Percentiles rank a stretch among this genome's conserved stretches.
phyloP scores from a whole-genome alignment of 1,284 basidiomycete species.

The Tranzscheliella williamsii region DNA sequence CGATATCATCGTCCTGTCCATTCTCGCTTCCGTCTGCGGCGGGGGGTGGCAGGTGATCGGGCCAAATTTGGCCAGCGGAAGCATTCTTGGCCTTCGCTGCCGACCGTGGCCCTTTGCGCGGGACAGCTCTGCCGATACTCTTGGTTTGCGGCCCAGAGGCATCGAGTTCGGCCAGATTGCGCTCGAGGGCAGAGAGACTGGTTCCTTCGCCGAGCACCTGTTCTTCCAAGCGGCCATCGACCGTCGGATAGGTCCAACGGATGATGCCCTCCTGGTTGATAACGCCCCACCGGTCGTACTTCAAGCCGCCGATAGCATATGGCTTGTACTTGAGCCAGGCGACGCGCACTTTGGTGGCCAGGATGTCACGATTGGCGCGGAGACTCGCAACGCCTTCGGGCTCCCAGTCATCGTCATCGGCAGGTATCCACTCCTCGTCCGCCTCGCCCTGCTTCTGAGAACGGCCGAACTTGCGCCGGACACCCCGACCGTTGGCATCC shows the following conservation, averaged over 20 bases:
- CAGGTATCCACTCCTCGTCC: too few relatives aligned
- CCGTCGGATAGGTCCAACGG: constrained; percentile 41
- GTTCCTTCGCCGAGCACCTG: constrained; percentile 50
- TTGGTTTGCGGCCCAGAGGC: too few relatives aligned
- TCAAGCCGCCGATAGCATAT: constrained; percentile 45
- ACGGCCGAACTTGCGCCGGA: constrained; percentile 16
- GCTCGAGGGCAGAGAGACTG: constrained; percentile 32
- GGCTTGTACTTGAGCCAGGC: constrained; percentile 50
- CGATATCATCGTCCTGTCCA: too few relatives aligned
- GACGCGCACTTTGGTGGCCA: constrained; percentile 52
- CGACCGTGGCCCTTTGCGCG: too few relatives aligned
- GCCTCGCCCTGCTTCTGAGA: constrained; percentile 1
- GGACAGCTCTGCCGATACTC: too few relatives aligned
- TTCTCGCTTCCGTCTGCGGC: too few relatives aligned
- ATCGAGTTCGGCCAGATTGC: constrained; percentile 41
- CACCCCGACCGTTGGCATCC: constrained; percentile 12
- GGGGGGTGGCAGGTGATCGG: too few relatives aligned
- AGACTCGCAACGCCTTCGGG: constrained; percentile 30
- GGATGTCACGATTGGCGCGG: constrained; percentile 47
- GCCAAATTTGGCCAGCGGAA: too few relatives aligned
- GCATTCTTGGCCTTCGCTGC: too few relatives aligned
- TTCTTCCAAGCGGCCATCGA: constrained; percentile 36
- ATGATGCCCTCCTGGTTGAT: constrained; percentile 37
- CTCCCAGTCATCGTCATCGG: constrained; percentile 38
- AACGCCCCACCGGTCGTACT: constrained; percentile 42